These are phyloP conservation scores for Akebia trifoliata DNA, from an alignment of 164 flowering plant species.

Conservation along the genomic window DNA sequence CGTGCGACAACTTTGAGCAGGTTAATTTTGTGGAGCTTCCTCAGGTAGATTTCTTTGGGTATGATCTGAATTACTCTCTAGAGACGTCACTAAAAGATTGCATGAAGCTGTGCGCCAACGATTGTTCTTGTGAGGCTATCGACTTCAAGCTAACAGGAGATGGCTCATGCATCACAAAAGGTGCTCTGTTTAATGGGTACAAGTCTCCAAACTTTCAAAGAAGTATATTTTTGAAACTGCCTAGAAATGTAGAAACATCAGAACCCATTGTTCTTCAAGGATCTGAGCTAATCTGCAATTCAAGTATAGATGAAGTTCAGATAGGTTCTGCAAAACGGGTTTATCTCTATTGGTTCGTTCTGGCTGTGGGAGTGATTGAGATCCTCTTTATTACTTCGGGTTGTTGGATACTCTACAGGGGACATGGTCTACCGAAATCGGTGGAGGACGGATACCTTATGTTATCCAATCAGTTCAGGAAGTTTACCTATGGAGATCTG, in stretches of 20 bases:
- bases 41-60: conserved; percentile 30
- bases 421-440: no score
- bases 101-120: conserved; percentile 17
- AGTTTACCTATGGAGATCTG: no score
- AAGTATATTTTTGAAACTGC: conserved; percentile 20
- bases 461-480: no score
- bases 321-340: no score
- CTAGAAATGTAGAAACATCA: not conserved
- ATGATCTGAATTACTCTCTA: conserved; percentile 11
- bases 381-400: no score
- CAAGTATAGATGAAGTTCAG: no score
- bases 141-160: conserved; percentile 23
- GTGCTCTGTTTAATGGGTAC: conserved; percentile 12
- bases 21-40: conserved; percentile 22
- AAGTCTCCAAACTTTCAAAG: conserved; percentile 6
- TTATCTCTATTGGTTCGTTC: conserved; percentile 8
- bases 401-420: no score
- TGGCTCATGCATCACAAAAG: not conserved
- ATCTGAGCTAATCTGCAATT: not conserved
- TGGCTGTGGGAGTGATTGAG: conserved; percentile 19
- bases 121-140: no score
- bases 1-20: conserved; percentile 15
- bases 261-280: not conserved
- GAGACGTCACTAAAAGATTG: conserved; percentile 16
- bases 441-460: no score